Conservation (phyloP, 2,329 filamentous ascomycete species). For the Lasiodiplodia theobromae region DNA sequence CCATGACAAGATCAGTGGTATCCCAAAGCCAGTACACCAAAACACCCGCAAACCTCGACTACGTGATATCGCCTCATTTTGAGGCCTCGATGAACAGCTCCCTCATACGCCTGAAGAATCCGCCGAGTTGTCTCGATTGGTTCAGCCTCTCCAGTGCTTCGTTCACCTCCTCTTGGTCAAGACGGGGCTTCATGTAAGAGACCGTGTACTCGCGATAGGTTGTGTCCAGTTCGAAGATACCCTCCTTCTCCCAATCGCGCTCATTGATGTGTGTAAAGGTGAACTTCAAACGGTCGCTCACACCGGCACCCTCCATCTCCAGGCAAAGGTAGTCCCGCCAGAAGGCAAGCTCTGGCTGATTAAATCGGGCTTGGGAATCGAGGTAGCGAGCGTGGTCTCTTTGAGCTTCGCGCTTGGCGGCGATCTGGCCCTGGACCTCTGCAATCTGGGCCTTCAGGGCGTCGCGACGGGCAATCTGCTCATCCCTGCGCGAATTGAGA, state of each 20-base stretch:
- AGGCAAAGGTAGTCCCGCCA: constrained; percentile 93
- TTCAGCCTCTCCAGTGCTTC: constrained; percentile 80
- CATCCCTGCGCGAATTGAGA: constrained; percentile 63
- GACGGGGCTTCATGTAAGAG: constrained; percentile 78
- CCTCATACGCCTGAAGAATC: constrained; percentile 82
- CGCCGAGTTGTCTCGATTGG: constrained; percentile 75
- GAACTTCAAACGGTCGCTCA: constrained; percentile 86
- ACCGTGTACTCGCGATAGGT: constrained; percentile 85
- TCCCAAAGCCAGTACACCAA: constrained; percentile 13
- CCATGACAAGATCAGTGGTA: constrained; percentile 17
- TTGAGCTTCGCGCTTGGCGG: constrained; percentile 73
- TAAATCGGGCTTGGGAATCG: constrained; percentile 84
- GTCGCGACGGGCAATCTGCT: constrained; percentile 62
- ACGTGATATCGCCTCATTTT: constrained; percentile 46
- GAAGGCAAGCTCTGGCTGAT: constrained; percentile 91
- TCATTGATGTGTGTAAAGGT: constrained; percentile 88
- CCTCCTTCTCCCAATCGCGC: constrained; percentile 85
- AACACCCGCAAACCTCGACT: background rate
- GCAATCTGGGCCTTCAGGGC: constrained; percentile 64
- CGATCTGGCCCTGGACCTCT: constrained; percentile 74
- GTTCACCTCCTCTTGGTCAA: constrained; percentile 80
- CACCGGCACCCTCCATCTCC: constrained; percentile 86
- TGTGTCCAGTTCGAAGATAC: constrained; percentile 91
- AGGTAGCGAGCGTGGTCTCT: constrained; percentile 75
- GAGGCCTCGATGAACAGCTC: constrained; percentile 71